Conservation (phyloP, 140 eudicot genomes). For the Stevia rebaudiana region DNA sequence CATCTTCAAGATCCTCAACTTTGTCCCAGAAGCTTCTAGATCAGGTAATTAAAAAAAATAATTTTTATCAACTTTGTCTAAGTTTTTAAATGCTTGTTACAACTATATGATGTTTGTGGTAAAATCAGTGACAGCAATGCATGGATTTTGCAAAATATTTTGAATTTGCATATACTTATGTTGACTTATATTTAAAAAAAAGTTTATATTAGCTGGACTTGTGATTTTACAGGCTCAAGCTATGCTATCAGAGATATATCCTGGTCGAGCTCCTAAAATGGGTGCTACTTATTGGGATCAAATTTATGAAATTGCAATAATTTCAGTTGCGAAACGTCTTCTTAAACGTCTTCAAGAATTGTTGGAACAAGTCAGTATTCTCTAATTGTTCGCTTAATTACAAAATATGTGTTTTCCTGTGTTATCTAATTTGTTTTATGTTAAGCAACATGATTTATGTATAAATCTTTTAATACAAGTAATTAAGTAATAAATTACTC, state of each 20-base stretch:
- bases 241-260: constrained; percentile 98
- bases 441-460: constrained; percentile 3
- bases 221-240: constrained; percentile 67
- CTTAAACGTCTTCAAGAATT: constrained; percentile 80
- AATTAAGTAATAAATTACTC: not conserved
- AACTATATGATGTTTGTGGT: constrained; percentile 10
- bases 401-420: constrained; percentile 1
- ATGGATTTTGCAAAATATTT: not conserved
- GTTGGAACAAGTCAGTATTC: constrained; percentile 61
- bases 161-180: not conserved
- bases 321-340: constrained; percentile 77
- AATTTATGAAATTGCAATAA: constrained; percentile 74
- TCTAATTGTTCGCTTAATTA: constrained; percentile 4
- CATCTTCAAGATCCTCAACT: constrained; percentile 62
- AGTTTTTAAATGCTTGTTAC: constrained; percentile 11
- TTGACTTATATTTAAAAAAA: not conserved
- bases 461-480: constrained; percentile 3
- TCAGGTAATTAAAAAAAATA: constrained; percentile 49
- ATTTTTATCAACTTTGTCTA: not conserved
- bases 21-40: constrained; percentile 78
- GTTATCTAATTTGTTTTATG: not conserved
- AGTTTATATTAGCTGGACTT: constrained; percentile 21
- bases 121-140: not conserved
- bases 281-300: constrained; percentile 97
- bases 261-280: constrained; percentile 83